Conservation (phyloP, 305 asterid genomes). For the Plantago coronopus region DNA sequence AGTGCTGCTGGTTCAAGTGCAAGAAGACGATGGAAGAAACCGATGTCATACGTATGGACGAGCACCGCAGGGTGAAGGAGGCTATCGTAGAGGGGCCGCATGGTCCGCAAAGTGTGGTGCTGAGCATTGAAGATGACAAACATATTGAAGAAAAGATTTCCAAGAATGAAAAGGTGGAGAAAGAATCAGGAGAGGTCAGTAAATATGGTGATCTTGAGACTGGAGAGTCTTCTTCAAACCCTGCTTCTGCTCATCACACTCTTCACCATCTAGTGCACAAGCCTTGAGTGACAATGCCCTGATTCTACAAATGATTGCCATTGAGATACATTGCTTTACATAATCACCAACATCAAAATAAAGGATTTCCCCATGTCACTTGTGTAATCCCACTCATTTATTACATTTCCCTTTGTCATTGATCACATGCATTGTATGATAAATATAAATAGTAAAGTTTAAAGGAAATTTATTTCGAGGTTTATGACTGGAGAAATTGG, state of each 20-base stretch:
- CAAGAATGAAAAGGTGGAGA: constrained; percentile 33
- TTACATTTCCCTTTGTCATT: no score
- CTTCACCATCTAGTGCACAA: constrained; percentile 16
- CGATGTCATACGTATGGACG: constrained; percentile 37
- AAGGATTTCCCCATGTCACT: neutral
- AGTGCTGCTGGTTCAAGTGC: neutral
- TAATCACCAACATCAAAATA: neutral
- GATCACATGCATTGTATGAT: no score
- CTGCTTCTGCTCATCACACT: constrained; percentile 19
- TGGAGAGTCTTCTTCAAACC: constrained; percentile 34
- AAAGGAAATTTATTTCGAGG: no score
- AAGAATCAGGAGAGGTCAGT: constrained; percentile 30
- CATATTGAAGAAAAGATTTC: constrained; percentile 39
- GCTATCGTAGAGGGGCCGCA: constrained; percentile 48
- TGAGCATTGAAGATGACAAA: constrained; percentile 59
- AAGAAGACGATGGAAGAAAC: constrained; percentile 33
- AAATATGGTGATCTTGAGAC: constrained; percentile 29
- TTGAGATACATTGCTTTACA: constrained; percentile 9
- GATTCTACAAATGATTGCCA: neutral
- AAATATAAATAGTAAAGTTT: no score
- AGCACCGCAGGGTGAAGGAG: constrained; percentile 49
- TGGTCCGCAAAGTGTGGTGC: constrained; percentile 39
- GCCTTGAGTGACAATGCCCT: constrained; percentile 15
- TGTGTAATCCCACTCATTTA: no score
- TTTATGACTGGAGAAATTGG: no score